Percentiles rank a stretch among this genome's conserved stretches.
These are phyloP conservation scores for Amanita phalloides DNA, from an alignment of 768 basidiomycete genomes.

Conservation along the genomic window DNA sequence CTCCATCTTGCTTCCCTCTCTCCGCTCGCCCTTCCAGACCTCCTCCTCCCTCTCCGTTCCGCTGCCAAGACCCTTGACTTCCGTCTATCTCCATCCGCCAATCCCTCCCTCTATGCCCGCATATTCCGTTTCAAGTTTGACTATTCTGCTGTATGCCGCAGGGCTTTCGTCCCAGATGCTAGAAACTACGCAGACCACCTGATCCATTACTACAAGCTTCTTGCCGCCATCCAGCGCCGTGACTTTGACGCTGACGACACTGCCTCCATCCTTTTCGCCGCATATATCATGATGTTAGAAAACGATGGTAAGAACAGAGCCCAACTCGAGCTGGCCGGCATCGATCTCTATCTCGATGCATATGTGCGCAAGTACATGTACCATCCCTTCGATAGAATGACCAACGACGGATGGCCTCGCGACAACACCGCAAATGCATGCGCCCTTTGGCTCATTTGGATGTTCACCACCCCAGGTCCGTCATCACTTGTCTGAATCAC, in stretches of 20 bases:
- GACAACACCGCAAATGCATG: constrained; percentile 39
- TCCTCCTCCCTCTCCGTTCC: constrained; percentile 37
- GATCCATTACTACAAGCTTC: constrained; percentile 22
- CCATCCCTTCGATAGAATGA: constrained; percentile 16
- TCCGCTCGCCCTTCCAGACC: constrained; percentile 34
- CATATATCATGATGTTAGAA: constrained; percentile 49
- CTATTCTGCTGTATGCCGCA: constrained; percentile 33
- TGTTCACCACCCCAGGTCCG: constrained; percentile 32
- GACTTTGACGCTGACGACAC: constrained; percentile 17
- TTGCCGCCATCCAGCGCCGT: constrained; percentile 25
- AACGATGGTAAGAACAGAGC: constrained; percentile 56
- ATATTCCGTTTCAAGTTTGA: constrained; percentile 55
- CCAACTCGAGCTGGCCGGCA: constrained; percentile 43
- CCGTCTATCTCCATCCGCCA: constrained; percentile 24
- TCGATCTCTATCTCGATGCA: constrained; percentile 32
- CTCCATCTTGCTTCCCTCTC: constrained; percentile 30
- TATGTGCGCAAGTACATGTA: constrained; percentile 39
- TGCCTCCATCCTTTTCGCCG: constrained; percentile 29
- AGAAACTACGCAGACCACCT: constrained; percentile 25
- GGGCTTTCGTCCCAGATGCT: constrained; percentile 29
- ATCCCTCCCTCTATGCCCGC: constrained; percentile 34
- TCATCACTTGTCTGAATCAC: neutral
- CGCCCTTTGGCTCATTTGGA: constrained; percentile 57
- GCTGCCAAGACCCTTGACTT: constrained; percentile 9
- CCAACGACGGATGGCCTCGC: constrained; percentile 43